Conservation (phyloP, 805 yeast species). For the Cephaloascus albidus region DNA sequence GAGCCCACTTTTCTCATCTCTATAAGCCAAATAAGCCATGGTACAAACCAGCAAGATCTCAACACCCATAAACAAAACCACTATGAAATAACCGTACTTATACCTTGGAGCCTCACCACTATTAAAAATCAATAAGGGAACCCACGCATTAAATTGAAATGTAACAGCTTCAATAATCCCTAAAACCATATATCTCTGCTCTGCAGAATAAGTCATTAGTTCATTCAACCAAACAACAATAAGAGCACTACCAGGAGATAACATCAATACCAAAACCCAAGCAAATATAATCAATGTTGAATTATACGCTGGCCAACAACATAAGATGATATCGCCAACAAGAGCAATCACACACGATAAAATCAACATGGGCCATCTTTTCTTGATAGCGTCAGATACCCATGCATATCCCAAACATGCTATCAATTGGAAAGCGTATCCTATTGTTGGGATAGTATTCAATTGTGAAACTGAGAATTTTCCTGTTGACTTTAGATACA, state of each 20-base stretch:
- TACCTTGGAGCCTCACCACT: constrained; percentile 3
- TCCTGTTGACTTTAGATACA: constrained; percentile 1
- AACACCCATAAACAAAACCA: neutral
- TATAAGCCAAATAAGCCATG: neutral
- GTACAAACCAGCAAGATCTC: neutral
- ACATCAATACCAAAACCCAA: neutral
- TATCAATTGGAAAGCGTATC: constrained; percentile 3
- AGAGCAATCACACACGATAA: neutral
- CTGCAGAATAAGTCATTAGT: neutral
- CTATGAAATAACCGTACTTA: constrained; percentile 2
- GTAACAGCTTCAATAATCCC: constrained; percentile 5
- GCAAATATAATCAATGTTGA: neutral
- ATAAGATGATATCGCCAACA: neutral
- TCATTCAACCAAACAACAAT: neutral
- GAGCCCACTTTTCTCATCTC: neutral
- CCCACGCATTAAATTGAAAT: constrained; percentile 2
- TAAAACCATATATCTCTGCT: neutral
- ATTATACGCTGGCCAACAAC: neutral
- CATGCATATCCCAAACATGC: neutral
- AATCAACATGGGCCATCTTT: neutral
- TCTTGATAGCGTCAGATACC: neutral
- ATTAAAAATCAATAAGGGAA: constrained; percentile 3
- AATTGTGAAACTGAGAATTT: neutral
- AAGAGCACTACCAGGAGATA: neutral
- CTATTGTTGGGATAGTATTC: neutral